These are phyloP conservation scores for Phytophthora litchii DNA, from an alignment of 352 stramenopile species.

Conservation along the genomic window DNA sequence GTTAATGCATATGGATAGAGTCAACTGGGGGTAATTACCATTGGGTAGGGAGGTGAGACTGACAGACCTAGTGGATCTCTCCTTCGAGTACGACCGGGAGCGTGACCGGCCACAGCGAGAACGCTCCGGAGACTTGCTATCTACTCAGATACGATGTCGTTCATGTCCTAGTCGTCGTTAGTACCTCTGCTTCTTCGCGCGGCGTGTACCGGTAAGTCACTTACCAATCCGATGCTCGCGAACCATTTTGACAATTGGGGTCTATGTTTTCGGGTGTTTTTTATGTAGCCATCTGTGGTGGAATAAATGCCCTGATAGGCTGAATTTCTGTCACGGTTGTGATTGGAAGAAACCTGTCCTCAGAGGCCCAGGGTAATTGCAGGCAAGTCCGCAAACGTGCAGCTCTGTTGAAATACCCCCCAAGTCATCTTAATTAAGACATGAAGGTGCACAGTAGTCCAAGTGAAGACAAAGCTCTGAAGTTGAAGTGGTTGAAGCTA, in stretches of 20 bases:
- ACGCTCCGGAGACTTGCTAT: constrained; percentile 26
- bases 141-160: constrained; percentile 29
- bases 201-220: background rate
- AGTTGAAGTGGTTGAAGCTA: background rate
- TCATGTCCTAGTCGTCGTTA: constrained; percentile 37
- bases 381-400: constrained; percentile 26
- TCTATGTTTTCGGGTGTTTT: too few relatives aligned
- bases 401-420: constrained; percentile 7
- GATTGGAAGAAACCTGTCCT: too few relatives aligned
- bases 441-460: constrained; percentile 33
- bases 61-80: constrained; percentile 18
- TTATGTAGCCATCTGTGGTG: too few relatives aligned
- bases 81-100: constrained; percentile 34
- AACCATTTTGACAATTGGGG: constrained; percentile 6
- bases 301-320: too few relatives aligned
- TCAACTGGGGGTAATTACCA: too few relatives aligned
- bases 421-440: constrained; percentile 7
- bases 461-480: constrained; percentile 15
- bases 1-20: background rate
- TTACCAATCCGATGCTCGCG: constrained; percentile 25
- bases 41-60: too few relatives aligned
- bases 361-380: too few relatives aligned
- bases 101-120: constrained; percentile 17
- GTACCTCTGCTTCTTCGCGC: background rate
- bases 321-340: too few relatives aligned